Percentiles rank a stretch among this genome's conserved stretches.
Conservation (phyloP, 83 land plant species). For the Larix sibirica region DNA sequence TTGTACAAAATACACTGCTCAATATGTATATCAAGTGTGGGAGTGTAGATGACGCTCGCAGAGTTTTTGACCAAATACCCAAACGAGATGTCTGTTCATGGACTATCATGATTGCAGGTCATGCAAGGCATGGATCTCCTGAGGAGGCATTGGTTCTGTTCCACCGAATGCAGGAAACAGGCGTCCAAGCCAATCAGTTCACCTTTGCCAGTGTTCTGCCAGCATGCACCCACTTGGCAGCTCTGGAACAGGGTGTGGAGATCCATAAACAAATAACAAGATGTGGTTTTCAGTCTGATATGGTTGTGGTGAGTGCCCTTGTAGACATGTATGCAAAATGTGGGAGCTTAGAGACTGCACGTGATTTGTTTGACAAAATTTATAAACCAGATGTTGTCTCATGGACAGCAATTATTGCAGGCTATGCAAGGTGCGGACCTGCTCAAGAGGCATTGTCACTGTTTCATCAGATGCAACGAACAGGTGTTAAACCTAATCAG, state of each 20-base stretch:
- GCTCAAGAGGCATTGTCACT: not conserved
- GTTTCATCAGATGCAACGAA: not conserved
- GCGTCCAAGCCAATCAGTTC: conserved; percentile 27
- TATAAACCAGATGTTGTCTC: not conserved
- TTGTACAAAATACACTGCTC: conserved; percentile 16
- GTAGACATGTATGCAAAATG: conserved; percentile 5
- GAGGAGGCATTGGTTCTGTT: conserved; percentile 22
- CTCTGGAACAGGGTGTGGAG: conserved; percentile 1
- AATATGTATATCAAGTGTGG: conserved; percentile 34
- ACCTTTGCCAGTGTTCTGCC: conserved; percentile 2
- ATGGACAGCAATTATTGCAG: conserved; percentile 7
- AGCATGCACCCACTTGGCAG: not conserved
- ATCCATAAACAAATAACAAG: not conserved
- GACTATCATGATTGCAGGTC: conserved; percentile 36
- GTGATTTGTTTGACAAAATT: not conserved
- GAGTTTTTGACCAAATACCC: conserved; percentile 36
- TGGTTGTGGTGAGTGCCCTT: conserved; percentile 8
- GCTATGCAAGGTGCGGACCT: not conserved
- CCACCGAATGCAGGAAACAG: conserved; percentile 30
- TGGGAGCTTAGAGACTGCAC: not conserved
- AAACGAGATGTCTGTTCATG: conserved; percentile 35
- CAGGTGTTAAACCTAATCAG: not conserved
- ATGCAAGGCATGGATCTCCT: conserved; percentile 21
- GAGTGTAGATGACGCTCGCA: conserved; percentile 5
- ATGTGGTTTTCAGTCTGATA: not conserved